phyloP scores from a whole-genome alignment of 306 rosid genomes.

The Quercus robur region DNA sequence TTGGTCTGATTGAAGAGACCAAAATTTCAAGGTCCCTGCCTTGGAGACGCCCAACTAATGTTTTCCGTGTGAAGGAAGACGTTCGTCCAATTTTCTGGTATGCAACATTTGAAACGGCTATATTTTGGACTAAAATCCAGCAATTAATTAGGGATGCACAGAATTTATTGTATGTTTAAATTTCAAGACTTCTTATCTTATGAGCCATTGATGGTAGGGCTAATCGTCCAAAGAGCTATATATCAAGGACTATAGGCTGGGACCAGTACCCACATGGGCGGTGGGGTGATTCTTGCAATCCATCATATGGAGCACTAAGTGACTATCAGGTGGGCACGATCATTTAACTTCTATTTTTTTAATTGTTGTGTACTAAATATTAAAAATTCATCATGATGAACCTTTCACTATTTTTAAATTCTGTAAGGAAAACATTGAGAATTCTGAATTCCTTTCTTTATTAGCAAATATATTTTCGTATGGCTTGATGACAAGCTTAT shows the following conservation, averaged over 20 bases:
- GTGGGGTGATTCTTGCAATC: conserved; percentile 87
- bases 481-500: background rate
- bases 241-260: conserved; percentile 95
- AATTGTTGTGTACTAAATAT: background rate
- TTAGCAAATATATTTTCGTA: background rate
- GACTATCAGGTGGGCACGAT: conserved; percentile 73
- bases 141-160: background rate
- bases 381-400: background rate
- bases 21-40: conserved; percentile 75
- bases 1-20: conserved; percentile 88
- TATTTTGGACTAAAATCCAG: conserved; percentile 7
- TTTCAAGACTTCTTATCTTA: conserved; percentile 28
- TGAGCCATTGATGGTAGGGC: conserved; percentile 60
- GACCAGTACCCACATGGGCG: conserved; percentile 96
- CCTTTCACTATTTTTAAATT: background rate
- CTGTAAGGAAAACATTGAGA: background rate
- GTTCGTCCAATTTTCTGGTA: conserved; percentile 97
- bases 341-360: background rate
- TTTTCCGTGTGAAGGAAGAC: conserved; percentile 73
- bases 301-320: conserved; percentile 82
- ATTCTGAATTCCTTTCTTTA: too few relatives aligned
- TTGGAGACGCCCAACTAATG: conserved; percentile 91
- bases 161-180: background rate
- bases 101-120: conserved; percentile 9
- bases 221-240: conserved; percentile 95